phyloP scores from a whole-genome alignment of 2,329 filamentous ascomycete species.

The Neofusicoccum sp. region DNA sequence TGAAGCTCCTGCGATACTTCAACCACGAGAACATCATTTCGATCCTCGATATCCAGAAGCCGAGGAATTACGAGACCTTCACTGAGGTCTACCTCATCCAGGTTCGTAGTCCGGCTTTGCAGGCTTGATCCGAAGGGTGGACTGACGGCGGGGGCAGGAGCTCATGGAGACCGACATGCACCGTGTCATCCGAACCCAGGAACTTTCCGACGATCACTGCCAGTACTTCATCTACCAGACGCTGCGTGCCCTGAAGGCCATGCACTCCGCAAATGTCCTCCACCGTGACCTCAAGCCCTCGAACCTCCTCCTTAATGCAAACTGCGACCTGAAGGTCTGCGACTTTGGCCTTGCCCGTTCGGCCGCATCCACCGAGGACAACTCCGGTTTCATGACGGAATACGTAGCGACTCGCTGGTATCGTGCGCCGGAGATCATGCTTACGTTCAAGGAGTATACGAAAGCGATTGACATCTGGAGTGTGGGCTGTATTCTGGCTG shows the following conservation, averaged over 20 bases:
- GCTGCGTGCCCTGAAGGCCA: constrained; percentile 92
- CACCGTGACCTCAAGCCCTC: constrained; percentile 97
- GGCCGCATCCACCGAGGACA: constrained; percentile 95
- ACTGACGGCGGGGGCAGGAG: constrained; percentile 58
- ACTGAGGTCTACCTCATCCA: constrained; percentile 98
- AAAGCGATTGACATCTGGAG: constrained; percentile 99
- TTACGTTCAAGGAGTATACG: constrained; percentile 99
- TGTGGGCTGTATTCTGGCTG: constrained; percentile 94
- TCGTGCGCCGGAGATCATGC: constrained; percentile 98
- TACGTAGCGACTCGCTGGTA: constrained; percentile 99
- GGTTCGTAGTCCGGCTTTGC: constrained; percentile 47
- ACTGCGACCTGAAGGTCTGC: constrained; percentile 98
- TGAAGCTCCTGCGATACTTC: constrained; percentile 98
- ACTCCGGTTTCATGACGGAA: constrained; percentile 99
- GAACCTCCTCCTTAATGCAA: constrained; percentile 94
- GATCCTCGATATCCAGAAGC: constrained; percentile 98
- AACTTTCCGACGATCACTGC: constrained; percentile 97
- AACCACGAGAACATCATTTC: constrained; percentile 99
- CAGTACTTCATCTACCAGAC: constrained; percentile 99
- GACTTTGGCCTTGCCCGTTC: constrained; percentile 96
- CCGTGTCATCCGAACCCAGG: constrained; percentile 95
- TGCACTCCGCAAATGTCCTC: constrained; percentile 98
- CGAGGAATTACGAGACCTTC: constrained; percentile 91
- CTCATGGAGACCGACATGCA: constrained; percentile 99
- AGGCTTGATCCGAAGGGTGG: not conserved